phyloP scores from a whole-genome alignment of 495 filamentous ascomycete genomes.

The Viridothelium virens region DNA sequence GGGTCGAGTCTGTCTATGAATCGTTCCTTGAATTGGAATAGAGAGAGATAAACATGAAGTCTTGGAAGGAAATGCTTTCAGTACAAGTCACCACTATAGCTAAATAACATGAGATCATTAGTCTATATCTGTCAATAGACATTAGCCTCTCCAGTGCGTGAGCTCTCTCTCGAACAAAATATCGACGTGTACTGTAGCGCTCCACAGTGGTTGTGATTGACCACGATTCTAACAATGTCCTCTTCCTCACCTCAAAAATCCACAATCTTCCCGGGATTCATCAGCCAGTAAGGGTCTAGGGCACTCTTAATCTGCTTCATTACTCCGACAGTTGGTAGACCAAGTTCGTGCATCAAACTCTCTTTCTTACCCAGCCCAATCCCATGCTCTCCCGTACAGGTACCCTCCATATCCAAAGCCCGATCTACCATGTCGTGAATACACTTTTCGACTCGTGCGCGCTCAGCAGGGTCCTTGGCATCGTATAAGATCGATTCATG shows the following conservation, averaged over 20 bases:
- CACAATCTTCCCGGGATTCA: slow-evolving; percentile 83
- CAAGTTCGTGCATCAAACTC: slow-evolving; percentile 73
- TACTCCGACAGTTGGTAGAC: slow-evolving; percentile 66
- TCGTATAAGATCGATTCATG: slow-evolving; percentile 71
- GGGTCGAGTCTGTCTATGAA: too few relatives aligned
- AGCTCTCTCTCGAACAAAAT: too few relatives aligned
- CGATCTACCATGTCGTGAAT: slow-evolving; percentile 79
- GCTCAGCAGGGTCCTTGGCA: slow-evolving; percentile 43
- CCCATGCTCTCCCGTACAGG: slow-evolving; percentile 76
- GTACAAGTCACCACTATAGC: too few relatives aligned
- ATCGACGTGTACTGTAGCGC: too few relatives aligned
- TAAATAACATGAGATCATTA: too few relatives aligned
- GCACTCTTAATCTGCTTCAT: slow-evolving; percentile 80
- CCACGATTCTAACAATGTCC: background rate
- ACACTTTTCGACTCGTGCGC: slow-evolving; percentile 55
- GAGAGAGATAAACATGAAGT: too few relatives aligned
- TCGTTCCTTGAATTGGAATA: too few relatives aligned
- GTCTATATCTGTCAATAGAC: too few relatives aligned
- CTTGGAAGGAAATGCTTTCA: too few relatives aligned
- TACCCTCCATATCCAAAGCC: slow-evolving; percentile 75
- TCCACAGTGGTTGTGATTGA: too few relatives aligned
- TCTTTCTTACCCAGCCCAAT: slow-evolving; percentile 76
- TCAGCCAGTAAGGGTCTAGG: slow-evolving; percentile 82
- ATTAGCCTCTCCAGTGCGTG: too few relatives aligned
- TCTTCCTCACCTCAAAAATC: background rate